Base-by-base conservation (phyloP, 352 stramenopile species). In the Phytophthora fragariae region DNA sequence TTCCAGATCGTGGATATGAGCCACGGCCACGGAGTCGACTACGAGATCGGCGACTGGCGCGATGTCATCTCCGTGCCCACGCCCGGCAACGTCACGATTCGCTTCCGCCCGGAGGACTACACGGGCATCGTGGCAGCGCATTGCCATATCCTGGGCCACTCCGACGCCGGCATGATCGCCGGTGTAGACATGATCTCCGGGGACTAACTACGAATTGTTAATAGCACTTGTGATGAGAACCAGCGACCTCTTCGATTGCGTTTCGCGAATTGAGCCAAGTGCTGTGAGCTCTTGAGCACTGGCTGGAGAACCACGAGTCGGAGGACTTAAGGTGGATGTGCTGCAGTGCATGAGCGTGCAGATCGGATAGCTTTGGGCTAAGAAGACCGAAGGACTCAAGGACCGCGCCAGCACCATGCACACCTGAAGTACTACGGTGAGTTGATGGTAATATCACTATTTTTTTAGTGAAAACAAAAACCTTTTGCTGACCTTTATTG, bases 141-240 rank as follows among this genome's bases (percentile, higher is more conserved):
- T 55, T 97, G 90, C 56, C 90, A 97, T 61, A 86, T 94, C 8
- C 80, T 94, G 1, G 84, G 81, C 10, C 90, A 97, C 64, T 93
- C 88, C 17, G 90, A 97, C 55, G 86, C 83, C 0, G 90, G 89
- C 41, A 97, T 97, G 90, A 78, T 93, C 5, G 80, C 85, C 5
- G 75, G 63, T 0, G 77, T 93, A 14, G 75, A 84, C 9, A 93
- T 93, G 75, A 62, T 82, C 21, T 76, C 75, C 6, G 75, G 72
- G 9, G 66, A 78, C 41, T 49, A 49, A 47, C 17, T 74, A 63
- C 17, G 6, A 21, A 27, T 8, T 46, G 27, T 17, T 7, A 31
- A 9, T 58, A n/a, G 29, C 29, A 39, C 24, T 27, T 27, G 24
- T 80, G 3, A 89, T 58, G 17, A 89, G 57, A 44, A 86, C 75